Percentiles rank a stretch among this genome's conserved stretches.
Conservation (phyloP, 2,329 filamentous ascomycete genomes). For the Sclerotinia subarctica region DNA sequence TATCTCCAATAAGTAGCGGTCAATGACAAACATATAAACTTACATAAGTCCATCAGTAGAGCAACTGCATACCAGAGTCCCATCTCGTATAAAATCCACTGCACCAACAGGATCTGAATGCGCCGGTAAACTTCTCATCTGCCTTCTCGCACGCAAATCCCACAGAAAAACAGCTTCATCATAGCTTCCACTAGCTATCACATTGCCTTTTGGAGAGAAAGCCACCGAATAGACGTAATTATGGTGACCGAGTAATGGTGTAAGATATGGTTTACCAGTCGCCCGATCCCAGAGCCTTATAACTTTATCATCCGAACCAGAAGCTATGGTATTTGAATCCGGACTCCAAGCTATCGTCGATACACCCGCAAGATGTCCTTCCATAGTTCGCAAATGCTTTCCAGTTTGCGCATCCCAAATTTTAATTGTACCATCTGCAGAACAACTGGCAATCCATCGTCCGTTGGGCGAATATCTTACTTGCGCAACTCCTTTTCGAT, state of each 20-base stretch:
- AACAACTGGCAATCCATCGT: constrained; percentile 82
- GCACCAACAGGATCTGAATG: constrained; percentile 93
- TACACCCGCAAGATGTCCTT: constrained; percentile 89
- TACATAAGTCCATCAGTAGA: constrained; percentile 86
- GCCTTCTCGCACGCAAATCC: constrained; percentile 83
- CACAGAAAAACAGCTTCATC: constrained; percentile 96
- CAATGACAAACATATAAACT: constrained; percentile 37
- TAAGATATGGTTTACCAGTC: constrained; percentile 53
- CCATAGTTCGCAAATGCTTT: constrained; percentile 78
- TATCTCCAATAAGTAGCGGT: background rate
- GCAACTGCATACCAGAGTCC: constrained; percentile 87
- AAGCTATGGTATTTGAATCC: constrained; percentile 81
- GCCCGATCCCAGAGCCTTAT: constrained; percentile 87
- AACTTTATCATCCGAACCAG: constrained; percentile 92
- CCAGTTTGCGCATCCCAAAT: constrained; percentile 83
- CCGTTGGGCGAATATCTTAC: constrained; percentile 92
- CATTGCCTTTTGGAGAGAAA: constrained; percentile 97
- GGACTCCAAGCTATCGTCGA: constrained; percentile 94
- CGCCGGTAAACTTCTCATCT: constrained; percentile 88
- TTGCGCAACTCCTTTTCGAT: constrained; percentile 74
- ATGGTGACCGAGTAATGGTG: constrained; percentile 77
- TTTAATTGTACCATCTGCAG: constrained; percentile 85
- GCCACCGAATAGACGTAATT: constrained; percentile 94
- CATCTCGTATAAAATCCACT: constrained; percentile 89
- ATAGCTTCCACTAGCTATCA: constrained; percentile 90